phyloP scores from a whole-genome alignment of 805 yeast genomes.

The Kuraishia hungarica region DNA sequence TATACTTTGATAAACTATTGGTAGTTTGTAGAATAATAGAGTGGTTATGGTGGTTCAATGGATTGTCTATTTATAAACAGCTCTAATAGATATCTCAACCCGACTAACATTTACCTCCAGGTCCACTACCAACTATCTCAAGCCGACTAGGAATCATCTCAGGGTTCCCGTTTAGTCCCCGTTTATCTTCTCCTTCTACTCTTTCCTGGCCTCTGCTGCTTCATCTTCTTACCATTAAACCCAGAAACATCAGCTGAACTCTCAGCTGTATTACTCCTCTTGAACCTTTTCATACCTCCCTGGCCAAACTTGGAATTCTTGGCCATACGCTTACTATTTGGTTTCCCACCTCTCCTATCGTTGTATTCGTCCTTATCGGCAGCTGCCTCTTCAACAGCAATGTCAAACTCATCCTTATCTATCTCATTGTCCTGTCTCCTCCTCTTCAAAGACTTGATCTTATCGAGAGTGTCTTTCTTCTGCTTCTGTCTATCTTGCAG shows the following conservation, averaged over 20 bases:
- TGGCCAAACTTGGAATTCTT: slow-evolving; percentile 68
- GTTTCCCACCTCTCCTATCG: slow-evolving; percentile 35
- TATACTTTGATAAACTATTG: too few relatives aligned
- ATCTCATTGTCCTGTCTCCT: slow-evolving; percentile 77
- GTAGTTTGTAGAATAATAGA: too few relatives aligned
- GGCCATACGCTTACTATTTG: slow-evolving; percentile 58
- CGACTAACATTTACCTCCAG: too few relatives aligned
- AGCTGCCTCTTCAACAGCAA: slow-evolving; percentile 90
- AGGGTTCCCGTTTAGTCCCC: neutral
- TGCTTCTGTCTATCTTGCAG: slow-evolving; percentile 90
- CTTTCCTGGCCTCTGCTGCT: slow-evolving; percentile 42
- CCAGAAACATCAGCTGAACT: slow-evolving; percentile 62
- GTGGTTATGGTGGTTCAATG: too few relatives aligned
- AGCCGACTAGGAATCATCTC: too few relatives aligned
- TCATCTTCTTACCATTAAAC: slow-evolving; percentile 46
- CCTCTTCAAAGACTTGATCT: slow-evolving; percentile 83
- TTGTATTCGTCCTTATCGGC: slow-evolving; percentile 40
- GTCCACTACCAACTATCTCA: too few relatives aligned
- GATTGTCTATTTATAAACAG: too few relatives aligned
- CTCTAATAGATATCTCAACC: too few relatives aligned
- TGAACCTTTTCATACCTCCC: slow-evolving; percentile 73
- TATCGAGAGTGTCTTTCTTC: slow-evolving; percentile 83
- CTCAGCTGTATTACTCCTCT: slow-evolving; percentile 63
- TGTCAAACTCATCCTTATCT: slow-evolving; percentile 68
- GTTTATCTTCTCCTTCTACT: slow-evolving; percentile 32